These are phyloP conservation scores for Aspergillus spinulosporus DNA, from an alignment of 2,329 filamentous ascomycete genomes.

Conservation along the genomic window DNA sequence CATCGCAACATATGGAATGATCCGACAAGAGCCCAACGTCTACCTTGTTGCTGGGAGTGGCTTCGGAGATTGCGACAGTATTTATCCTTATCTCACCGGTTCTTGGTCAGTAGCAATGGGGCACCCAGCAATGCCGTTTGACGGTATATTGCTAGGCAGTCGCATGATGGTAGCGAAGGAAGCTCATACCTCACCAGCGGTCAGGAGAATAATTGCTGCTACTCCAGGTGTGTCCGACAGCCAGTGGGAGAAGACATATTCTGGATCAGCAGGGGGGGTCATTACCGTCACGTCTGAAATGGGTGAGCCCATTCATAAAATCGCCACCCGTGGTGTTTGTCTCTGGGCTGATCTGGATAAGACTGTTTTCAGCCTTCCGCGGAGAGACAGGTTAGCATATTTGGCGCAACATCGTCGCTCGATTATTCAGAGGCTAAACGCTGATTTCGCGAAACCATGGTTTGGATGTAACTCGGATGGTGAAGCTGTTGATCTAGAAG, in stretches of 20 bases:
- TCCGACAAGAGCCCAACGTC: conserved; percentile 71
- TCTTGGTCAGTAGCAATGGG: conserved; percentile 83
- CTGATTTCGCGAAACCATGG: conserved; percentile 93
- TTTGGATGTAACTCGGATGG: conserved; percentile 79
- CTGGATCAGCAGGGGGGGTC: conserved; percentile 81
- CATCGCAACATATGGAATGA: conserved; percentile 81
- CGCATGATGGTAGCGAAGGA: conserved; percentile 96
- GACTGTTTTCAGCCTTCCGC: conserved; percentile 22
- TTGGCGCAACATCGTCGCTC: conserved; percentile 79
- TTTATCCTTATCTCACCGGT: conserved; percentile 88
- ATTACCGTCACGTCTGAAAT: conserved; percentile 73
- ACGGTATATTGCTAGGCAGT: conserved; percentile 86
- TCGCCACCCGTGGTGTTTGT: conserved; percentile 40
- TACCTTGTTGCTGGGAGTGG: conserved; percentile 88
- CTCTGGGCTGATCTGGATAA: conserved; percentile 43
- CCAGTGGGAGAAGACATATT: conserved; percentile 88
- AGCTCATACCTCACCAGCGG: conserved; percentile 77
- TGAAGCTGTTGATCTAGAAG: conserved; percentile 76
- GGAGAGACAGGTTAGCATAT: conserved; percentile 61
- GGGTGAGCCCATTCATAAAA: conserved; percentile 44
- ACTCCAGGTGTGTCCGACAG: conserved; percentile 74
- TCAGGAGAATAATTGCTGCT: conserved; percentile 81
- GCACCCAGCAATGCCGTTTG: conserved; percentile 91
- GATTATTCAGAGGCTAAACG: conserved; percentile 89
- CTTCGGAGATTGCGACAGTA: conserved; percentile 86